Percentiles rank a stretch among this genome's conserved stretches.
Conservation (phyloP, 2,329 filamentous ascomycete genomes). For the Ophiocordyceps australis region DNA sequence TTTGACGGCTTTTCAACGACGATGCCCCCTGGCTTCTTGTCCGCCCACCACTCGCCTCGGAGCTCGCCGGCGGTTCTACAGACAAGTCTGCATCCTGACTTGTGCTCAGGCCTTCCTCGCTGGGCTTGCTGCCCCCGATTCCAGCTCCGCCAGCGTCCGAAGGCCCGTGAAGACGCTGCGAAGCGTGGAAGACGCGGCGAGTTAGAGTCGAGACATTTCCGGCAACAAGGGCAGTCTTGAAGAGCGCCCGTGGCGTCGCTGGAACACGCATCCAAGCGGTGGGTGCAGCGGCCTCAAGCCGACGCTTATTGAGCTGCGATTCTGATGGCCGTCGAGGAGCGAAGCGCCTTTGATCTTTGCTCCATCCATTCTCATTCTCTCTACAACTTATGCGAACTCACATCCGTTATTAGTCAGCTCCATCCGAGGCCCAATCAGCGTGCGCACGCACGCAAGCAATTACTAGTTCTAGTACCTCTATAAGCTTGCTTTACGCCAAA, state of each 20-base stretch:
- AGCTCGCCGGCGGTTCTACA: slow-evolving; percentile 9
- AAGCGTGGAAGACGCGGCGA: slow-evolving; percentile 7
- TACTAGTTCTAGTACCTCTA: background rate
- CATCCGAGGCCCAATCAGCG: too few species aligned
- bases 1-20: slow-evolving; percentile 12
- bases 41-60: slow-evolving; percentile 10
- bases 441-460: too few species aligned
- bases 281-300: slow-evolving; percentile 5
- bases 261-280: slow-evolving; percentile 13
- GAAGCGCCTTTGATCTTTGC: too few species aligned
- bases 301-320: slow-evolving; percentile 1
- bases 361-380: too few species aligned
- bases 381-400: too few species aligned
- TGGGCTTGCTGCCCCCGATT: slow-evolving; percentile 9
- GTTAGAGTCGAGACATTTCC: too few species aligned
- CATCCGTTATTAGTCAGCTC: too few species aligned
- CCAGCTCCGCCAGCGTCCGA: slow-evolving; percentile 7
- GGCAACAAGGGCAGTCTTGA: slow-evolving; percentile 7
- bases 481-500: background rate
- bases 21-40: slow-evolving; percentile 8
- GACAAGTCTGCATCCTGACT: too few species aligned
- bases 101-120: slow-evolving; percentile 8
- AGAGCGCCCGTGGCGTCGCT: slow-evolving; percentile 11
- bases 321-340: too few species aligned
- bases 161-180: slow-evolving; percentile 4